Evolutionary conservation across 805 yeast species (phyloP).

Genomic region (Zygotorulaspora florentina): DNA sequence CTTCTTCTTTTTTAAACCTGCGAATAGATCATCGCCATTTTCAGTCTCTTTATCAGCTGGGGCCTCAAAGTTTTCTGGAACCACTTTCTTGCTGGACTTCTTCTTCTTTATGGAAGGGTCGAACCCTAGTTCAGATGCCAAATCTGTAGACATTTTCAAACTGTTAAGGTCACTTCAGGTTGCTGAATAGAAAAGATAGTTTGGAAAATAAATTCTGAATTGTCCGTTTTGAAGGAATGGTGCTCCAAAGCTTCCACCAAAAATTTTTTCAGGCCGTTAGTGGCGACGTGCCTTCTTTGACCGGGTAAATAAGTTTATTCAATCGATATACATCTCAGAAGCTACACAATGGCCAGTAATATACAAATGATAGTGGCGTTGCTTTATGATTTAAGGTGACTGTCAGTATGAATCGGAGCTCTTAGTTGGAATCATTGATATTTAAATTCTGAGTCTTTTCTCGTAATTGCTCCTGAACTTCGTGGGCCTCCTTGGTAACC

Average conservation of each 20-base stretch:
- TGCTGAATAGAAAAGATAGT: too few species aligned
- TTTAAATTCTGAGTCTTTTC: slow-evolving; percentile 16
- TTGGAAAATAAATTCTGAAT: too few species aligned
- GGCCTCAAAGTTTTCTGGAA: slow-evolving; percentile 38
- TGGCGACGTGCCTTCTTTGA: background rate
- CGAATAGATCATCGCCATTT: slow-evolving; percentile 56
- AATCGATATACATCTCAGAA: background rate
- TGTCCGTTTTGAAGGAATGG: too few species aligned
- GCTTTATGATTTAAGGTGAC: too few species aligned
- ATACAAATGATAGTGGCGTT: background rate
- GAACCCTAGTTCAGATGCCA: slow-evolving; percentile 50
- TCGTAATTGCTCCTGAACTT: slow-evolving; percentile 37
- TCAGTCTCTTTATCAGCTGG: slow-evolving; percentile 33
- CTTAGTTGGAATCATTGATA: slow-evolving; percentile 3
- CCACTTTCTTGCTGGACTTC: slow-evolving; percentile 61
- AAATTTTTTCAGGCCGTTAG: slow-evolving; percentile 13
- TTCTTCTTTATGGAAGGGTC: slow-evolving; percentile 75
- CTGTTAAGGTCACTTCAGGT: too few species aligned
- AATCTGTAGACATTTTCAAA: slow-evolving; percentile 28
- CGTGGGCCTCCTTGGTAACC: slow-evolving; percentile 46
- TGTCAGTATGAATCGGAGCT: background rate
- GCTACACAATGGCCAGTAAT: background rate
- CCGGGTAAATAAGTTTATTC: slow-evolving; percentile 11
- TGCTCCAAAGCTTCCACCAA: slow-evolving; percentile 1
- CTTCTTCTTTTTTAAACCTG: slow-evolving; percentile 83